Base-by-base conservation (phyloP, 140 eudicot species). In the Flaveria floridana region DNA sequence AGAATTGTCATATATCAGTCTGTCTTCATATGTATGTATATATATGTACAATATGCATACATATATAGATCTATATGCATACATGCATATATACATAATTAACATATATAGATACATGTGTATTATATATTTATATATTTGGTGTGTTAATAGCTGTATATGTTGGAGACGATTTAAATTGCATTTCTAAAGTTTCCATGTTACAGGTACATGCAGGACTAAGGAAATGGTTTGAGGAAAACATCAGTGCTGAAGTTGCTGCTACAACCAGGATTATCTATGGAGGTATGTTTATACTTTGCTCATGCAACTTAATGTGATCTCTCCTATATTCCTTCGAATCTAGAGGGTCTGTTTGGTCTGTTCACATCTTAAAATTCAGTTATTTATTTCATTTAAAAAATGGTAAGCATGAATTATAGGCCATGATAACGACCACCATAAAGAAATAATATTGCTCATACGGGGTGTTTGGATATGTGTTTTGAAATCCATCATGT, bases 201-300 rank as follows among this genome's bases (percentile, higher is more conserved):
- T 70, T 19, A 63, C 91, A 90, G 96, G 91, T 87, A 12, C 96
- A 90, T 51, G 76, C 74, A 20, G 94, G 84, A 52, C 57, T 90
- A 79, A 85, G 96, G 84, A 85, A 90, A 64, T 90, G 96, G 96
- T 89, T 87, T 23, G 46, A 64, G 25, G 85, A 30, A 1, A 85
- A 87, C 67, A 63, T 74, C 78, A 82, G 91, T 16, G 72, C 91
- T 48, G 95, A 90, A 41, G 89, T 90, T 47, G 83, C 96, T 80
- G 86, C 84, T 14, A 67, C 84, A 19, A 86, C 89, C 68, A 84
- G 96, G 68, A 90, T 90, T 28, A 87, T 90, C 67, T 90, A 90
- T 65, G 96, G 96, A 87, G 96, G 96, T 90, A 87, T 21, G 3
- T 50, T 55, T 25, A 14, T 79, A 72, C 39, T 50, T 20, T 19